Evolutionary conservation across 2,329 filamentous ascomycete genomes (phyloP).

Genomic region (Microdochium paspali): DNA sequence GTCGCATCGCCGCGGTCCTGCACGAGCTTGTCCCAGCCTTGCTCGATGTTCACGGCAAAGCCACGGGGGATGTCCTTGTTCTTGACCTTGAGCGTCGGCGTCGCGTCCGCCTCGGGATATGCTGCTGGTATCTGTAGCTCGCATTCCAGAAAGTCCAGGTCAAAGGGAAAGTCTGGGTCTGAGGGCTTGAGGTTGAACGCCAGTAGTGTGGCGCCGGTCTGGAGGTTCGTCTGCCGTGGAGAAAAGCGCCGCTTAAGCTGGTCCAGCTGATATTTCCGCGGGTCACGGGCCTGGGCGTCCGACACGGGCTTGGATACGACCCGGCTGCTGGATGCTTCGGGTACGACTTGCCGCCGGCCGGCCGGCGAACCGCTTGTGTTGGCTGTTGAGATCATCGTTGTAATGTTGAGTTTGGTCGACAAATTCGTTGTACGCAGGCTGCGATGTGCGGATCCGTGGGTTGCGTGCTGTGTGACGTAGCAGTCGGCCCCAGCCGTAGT

Average conservation of each 20-base stretch:
- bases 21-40: slow-evolving; percentile 59
- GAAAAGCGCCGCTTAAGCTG: slow-evolving; percentile 62
- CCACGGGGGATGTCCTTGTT: slow-evolving; percentile 63
- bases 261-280: slow-evolving; percentile 63
- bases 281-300: slow-evolving; percentile 53
- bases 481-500: too few species aligned
- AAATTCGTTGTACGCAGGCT: too few species aligned
- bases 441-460: neutral
- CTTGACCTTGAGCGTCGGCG: slow-evolving; percentile 50
- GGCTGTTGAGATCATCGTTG: slow-evolving; percentile 28
- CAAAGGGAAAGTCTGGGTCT: slow-evolving; percentile 78
- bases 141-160: slow-evolving; percentile 60
- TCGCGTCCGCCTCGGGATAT: slow-evolving; percentile 44
- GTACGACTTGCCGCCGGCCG: slow-evolving; percentile 36
- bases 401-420: neutral
- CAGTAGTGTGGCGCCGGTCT: slow-evolving; percentile 44
- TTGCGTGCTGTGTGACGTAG: neutral
- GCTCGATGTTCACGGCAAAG: slow-evolving; percentile 68
- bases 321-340: slow-evolving; percentile 31
- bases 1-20: slow-evolving; percentile 44
- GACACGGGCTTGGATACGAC: slow-evolving; percentile 59
- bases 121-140: slow-evolving; percentile 52
- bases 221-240: slow-evolving; percentile 30
- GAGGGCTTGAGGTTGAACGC: slow-evolving; percentile 61
- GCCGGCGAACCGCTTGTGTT: slow-evolving; percentile 14